These are phyloP conservation scores for Corylus heterophylla DNA, from an alignment of 306 rosid species.

Conservation along the genomic window DNA sequence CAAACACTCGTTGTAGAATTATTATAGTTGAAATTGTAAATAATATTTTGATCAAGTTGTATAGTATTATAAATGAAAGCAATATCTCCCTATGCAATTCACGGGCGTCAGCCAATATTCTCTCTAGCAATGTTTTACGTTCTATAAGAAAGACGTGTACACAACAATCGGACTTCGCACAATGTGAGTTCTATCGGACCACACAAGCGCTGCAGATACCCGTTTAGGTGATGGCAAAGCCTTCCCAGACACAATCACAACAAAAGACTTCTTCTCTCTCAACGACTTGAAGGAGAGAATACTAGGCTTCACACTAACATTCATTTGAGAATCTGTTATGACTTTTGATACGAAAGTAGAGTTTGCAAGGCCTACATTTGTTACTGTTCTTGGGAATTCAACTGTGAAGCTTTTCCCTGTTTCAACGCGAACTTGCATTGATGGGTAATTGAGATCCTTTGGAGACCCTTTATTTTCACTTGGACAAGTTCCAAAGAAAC, in stretches of 20 bases:
- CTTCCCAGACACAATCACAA: slow-evolving; percentile 27
- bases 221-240: not conserved
- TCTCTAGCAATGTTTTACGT: no score
- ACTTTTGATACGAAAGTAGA: slow-evolving; percentile 26
- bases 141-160: not conserved
- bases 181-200: slow-evolving; percentile 35
- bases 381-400: slow-evolving; percentile 17
- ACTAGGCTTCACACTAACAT: slow-evolving; percentile 30
- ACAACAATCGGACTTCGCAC: slow-evolving; percentile 36
- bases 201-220: slow-evolving; percentile 22
- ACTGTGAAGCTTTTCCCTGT: slow-evolving; percentile 1
- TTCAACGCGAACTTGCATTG: slow-evolving; percentile 22
- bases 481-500: not conserved
- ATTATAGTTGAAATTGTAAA: no score
- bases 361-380: slow-evolving; percentile 34
- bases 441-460: slow-evolving; percentile 38
- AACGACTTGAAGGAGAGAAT: slow-evolving; percentile 26
- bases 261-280: slow-evolving; percentile 29
- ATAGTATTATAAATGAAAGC: no score
- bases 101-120: no score
- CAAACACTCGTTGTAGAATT: no score
- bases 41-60: no score
- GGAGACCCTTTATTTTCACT: not conserved
- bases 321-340: not conserved
- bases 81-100: no score